These are phyloP conservation scores for Lathyrus aphaca DNA, from an alignment of 306 rosid genomes.

Conservation along the genomic window DNA sequence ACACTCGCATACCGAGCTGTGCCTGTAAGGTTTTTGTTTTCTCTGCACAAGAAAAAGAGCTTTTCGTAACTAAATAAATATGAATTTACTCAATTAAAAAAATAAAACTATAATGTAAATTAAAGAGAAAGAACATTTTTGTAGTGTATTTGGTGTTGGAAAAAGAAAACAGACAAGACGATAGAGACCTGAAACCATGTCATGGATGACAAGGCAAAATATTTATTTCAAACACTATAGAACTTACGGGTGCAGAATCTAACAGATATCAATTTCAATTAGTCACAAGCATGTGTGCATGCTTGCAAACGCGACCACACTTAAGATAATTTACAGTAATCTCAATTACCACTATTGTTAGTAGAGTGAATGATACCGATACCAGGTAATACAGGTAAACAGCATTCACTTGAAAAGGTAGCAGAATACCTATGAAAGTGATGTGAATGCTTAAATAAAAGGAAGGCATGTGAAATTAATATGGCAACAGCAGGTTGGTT, in stretches of 20 bases:
- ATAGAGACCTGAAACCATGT: slow-evolving; percentile 6
- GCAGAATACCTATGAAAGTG: background rate
- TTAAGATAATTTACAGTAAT: background rate
- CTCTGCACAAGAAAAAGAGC: slow-evolving; percentile 55
- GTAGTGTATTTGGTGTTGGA: background rate
- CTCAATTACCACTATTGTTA: background rate
- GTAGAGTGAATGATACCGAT: background rate
- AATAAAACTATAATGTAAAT: slow-evolving; percentile 12
- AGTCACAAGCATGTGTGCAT: background rate
- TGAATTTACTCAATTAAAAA: slow-evolving; percentile 16
- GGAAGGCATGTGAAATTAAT: slow-evolving; percentile 16
- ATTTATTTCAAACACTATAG: background rate
- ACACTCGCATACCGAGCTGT: slow-evolving; percentile 99
- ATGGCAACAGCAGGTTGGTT: slow-evolving; percentile 14
- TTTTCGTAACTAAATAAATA: background rate
- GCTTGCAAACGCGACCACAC: background rate
- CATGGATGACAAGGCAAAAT: slow-evolving; percentile 2
- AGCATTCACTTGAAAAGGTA: slow-evolving; percentile 2
- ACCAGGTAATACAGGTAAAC: slow-evolving; percentile 14
- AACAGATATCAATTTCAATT: slow-evolving; percentile 7
- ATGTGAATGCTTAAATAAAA: slow-evolving; percentile 25
- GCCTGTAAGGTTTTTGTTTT: slow-evolving; percentile 99
- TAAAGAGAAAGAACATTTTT: slow-evolving; percentile 20
- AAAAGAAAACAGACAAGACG: slow-evolving; percentile 21
- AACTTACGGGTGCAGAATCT: slow-evolving; percentile 2